Conservation (phyloP, 257 asterid genomes). For the Solanum arcanum region DNA sequence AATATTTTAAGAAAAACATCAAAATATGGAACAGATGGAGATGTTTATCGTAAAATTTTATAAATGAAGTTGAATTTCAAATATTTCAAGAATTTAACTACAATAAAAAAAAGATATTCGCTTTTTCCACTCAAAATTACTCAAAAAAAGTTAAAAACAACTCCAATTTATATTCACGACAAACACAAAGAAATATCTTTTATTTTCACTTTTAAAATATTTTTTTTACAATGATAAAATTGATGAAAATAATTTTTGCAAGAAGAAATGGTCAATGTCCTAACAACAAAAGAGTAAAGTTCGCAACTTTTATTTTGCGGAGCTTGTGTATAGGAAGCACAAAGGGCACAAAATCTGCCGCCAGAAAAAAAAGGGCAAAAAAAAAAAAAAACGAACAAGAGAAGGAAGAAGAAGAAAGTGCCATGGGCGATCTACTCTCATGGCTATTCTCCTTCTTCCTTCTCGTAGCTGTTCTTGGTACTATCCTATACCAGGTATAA, state of each 20-base stretch:
- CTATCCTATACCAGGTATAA: constrained; percentile 60
- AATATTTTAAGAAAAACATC: background rate
- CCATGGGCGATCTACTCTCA: constrained; percentile 58
- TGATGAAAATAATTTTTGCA: background rate
- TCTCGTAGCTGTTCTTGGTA: constrained; percentile 41
- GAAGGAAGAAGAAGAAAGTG: constrained; percentile 2
- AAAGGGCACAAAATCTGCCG: background rate
- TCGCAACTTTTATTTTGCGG: background rate
- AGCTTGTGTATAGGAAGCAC: background rate
- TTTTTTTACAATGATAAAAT: background rate
- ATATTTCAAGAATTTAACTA: background rate
- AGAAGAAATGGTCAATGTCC: background rate
- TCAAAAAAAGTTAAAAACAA: background rate
- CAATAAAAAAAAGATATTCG: background rate
- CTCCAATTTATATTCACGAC: background rate
- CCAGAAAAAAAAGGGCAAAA: background rate
- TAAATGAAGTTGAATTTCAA: background rate
- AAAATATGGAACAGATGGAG: background rate
- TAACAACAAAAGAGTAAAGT: background rate
- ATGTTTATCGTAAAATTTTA: background rate
- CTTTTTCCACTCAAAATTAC: background rate
- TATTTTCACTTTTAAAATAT: background rate
- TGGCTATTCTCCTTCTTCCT: constrained; percentile 69
- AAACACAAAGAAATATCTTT: background rate
- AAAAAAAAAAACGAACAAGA: background rate